Percentiles rank a stretch among this genome's conserved stretches.
Conservation (phyloP, 2,329 filamentous ascomycete species). For the Aspergillus jensenii region DNA sequence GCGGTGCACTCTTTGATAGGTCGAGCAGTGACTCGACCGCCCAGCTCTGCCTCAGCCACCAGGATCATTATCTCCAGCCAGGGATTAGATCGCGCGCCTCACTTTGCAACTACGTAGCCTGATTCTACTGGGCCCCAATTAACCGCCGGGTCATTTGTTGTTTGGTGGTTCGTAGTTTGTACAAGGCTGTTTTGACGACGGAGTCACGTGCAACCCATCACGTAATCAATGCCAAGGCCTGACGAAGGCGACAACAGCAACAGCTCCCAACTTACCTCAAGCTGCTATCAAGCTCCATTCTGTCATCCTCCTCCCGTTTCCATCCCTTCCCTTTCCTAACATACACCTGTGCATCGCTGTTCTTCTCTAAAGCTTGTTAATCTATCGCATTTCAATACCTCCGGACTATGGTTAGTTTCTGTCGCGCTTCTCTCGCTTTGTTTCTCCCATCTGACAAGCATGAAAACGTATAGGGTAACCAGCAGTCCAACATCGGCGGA, state of each 20-base stretch:
- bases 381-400: constrained; percentile 11
- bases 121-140: background rate
- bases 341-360: background rate
- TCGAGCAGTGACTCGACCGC: background rate
- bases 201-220: background rate
- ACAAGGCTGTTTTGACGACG: background rate
- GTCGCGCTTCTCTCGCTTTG: constrained; percentile 6
- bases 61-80: background rate
- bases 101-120: background rate
- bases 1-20: constrained; percentile 2
- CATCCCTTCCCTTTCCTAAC: constrained; percentile 10
- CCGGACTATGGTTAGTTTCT: constrained; percentile 36
- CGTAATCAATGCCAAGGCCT: constrained; percentile 17
- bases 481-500: constrained; percentile 78
- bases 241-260: constrained; percentile 19
- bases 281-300: constrained; percentile 12
- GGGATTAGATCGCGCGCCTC: background rate
- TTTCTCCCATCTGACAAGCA: constrained; percentile 22
- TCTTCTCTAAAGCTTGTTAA: background rate
- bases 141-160: background rate
- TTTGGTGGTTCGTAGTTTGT: background rate
- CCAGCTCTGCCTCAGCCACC: background rate
- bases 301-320: constrained; percentile 14
- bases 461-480: constrained; percentile 44
- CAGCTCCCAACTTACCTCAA: constrained; percentile 21